Base-by-base conservation (phyloP, 2,329 filamentous ascomycete species). In the Neoscytalidium dimidiatum region DNA sequence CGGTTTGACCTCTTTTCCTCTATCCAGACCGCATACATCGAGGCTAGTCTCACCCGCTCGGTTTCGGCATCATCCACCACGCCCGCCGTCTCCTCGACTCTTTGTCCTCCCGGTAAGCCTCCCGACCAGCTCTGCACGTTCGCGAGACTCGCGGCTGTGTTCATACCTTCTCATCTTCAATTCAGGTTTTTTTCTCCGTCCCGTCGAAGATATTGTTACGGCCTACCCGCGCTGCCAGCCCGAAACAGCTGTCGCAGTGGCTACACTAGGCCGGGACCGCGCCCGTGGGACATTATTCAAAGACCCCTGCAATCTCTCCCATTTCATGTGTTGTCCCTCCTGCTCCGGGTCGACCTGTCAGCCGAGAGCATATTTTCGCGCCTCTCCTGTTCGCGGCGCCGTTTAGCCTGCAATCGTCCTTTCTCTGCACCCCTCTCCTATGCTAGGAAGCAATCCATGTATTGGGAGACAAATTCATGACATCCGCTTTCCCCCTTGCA, bases 1-100 rank as follows among this genome's bases (percentile, higher is more conserved):
- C 43, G 62, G 62, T 64, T 64, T 64, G 62, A 64, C 62, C 62
- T 57, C 53, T 64, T 14, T 51, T 64, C n/a, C 62, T 64, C 51
- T 64, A 64, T 64, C 62, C 62, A 49, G 62, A 64, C 62, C 38
- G 51, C 62, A 49, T 64, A 53, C 62, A 41, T 64, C 62, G 29
- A 64, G 51, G 41, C 62, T 64, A 57, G 62, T 64, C 43, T 64
- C 62, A 64, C 38, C 41, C 62, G 38, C 62, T 64, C 62, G 62
- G 29, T 64, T 64, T 64, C 62, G 62, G 62, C 62, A 57, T 35
- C 62, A 57, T 51, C 52, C 62, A 51, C 49, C 61, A 31, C 35
- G 44, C 26, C 60, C 33, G 41, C 28, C 51, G 19, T 49, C 41
- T 49, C 52, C 28, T n/a, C 52, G 38, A 43, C 38, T 57, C 41